Conservation (phyloP, 2,329 filamentous ascomycete species). For the Ploettnerulaceae sp. region DNA sequence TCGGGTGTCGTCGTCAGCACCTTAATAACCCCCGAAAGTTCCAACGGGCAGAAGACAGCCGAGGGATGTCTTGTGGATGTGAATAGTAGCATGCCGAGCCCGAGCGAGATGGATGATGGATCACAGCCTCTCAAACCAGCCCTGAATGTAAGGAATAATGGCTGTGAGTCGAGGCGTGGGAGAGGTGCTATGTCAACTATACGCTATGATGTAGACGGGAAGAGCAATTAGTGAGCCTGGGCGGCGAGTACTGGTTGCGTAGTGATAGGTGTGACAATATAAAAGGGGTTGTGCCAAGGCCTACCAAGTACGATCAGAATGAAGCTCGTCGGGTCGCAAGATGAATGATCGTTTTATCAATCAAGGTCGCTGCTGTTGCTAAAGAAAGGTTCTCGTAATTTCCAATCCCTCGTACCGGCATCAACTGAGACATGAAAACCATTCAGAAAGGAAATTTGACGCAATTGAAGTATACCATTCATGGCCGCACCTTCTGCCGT, state of each 20-base stretch:
- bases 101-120: background rate
- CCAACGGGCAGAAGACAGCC: slow-evolving; percentile 3
- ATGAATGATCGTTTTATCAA: slow-evolving; percentile 9
- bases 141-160: slow-evolving; percentile 1
- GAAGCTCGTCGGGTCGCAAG: slow-evolving; percentile 5
- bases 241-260: background rate
- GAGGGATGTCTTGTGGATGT: background rate
- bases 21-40: slow-evolving; percentile 14
- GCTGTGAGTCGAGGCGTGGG: background rate
- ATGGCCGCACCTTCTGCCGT: background rate
- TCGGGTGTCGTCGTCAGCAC: slow-evolving; percentile 20
- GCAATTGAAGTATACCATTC: background rate
- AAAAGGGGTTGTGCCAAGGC: background rate
- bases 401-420: slow-evolving; percentile 5
- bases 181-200: background rate
- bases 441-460: background rate
- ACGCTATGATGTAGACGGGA: background rate
- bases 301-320: background rate
- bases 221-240: background rate
- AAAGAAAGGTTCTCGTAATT: slow-evolving; percentile 2
- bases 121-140: background rate
- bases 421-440: slow-evolving; percentile 4
- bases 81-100: background rate
- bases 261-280: slow-evolving; percentile 1
- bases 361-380: background rate